Conservation (phyloP, 345 rosid genomes). For the Citrus inodora region DNA sequence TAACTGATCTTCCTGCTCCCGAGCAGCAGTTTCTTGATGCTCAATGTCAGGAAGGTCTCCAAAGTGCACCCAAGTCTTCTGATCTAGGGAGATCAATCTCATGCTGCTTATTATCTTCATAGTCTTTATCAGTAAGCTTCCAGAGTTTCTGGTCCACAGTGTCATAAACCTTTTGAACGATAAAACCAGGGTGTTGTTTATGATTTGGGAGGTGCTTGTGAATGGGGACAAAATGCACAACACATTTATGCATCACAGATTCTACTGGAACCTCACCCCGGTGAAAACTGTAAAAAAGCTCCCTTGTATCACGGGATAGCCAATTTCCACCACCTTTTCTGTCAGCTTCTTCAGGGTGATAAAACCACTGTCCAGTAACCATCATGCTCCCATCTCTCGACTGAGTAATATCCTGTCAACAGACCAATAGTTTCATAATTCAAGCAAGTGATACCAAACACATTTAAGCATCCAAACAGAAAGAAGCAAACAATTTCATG, state of each 20-base stretch:
- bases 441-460: neutral
- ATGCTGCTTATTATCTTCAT: constrained; percentile 65
- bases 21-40: constrained; percentile 22
- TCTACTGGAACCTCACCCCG: constrained; percentile 92
- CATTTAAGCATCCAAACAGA: neutral
- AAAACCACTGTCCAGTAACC: constrained; percentile 98
- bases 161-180: constrained; percentile 79
- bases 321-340: constrained; percentile 90
- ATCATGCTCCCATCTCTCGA: constrained; percentile 52
- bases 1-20: constrained; percentile 39
- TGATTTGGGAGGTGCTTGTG: constrained; percentile 83
- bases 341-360: constrained; percentile 98
- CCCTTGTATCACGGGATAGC: constrained; percentile 78
- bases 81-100: constrained; percentile 71
- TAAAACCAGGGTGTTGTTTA: constrained; percentile 75
- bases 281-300: constrained; percentile 91
- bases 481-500: neutral
- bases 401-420: constrained; percentile 69
- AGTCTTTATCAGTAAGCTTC: constrained; percentile 70
- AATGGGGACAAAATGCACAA: constrained; percentile 86
- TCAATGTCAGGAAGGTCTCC: constrained; percentile 68
- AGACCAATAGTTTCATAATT: constrained; percentile 11
- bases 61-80: constrained; percentile 59
- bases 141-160: constrained; percentile 60
- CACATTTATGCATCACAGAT: constrained; percentile 95